These are phyloP conservation scores for Metschnikowia orientalis DNA, from an alignment of 805 yeast species.

Conservation along the genomic window DNA sequence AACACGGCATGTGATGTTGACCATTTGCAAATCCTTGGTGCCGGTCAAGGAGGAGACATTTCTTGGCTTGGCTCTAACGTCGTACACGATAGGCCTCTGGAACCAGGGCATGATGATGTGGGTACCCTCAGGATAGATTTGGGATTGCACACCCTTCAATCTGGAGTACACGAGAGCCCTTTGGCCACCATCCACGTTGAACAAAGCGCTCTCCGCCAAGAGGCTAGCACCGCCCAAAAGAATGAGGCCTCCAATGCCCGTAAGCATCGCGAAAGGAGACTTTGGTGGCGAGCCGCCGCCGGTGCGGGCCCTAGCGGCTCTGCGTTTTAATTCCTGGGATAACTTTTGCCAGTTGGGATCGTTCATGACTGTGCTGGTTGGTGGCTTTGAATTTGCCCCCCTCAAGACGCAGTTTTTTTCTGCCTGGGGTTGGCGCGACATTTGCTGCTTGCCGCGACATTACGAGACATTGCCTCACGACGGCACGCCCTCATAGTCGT, in stretches of 20 bases:
- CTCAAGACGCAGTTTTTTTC: slow-evolving; percentile 4
- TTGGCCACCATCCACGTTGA: slow-evolving; percentile 95
- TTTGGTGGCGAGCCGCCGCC: slow-evolving; percentile 29
- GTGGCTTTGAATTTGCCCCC: slow-evolving; percentile 5
- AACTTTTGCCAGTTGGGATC: slow-evolving; percentile 40
- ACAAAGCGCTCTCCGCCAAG: slow-evolving; percentile 34
- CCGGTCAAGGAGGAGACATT: slow-evolving; percentile 93
- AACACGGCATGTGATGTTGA: slow-evolving; percentile 97
- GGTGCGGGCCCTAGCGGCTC: slow-evolving; percentile 23
- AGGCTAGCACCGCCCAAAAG: slow-evolving; percentile 38
- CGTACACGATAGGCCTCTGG: slow-evolving; percentile 84
- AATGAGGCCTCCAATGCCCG: slow-evolving; percentile 40
- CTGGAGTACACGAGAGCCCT: slow-evolving; percentile 93
- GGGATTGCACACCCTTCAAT: slow-evolving; percentile 75
- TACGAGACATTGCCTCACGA: slow-evolving; percentile 34
- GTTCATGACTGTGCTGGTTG: slow-evolving; percentile 27
- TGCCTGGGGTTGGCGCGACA: slow-evolving; percentile 5
- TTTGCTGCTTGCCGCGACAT: slow-evolving; percentile 3
- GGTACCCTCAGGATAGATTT: slow-evolving; percentile 88
- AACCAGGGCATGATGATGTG: slow-evolving; percentile 94
- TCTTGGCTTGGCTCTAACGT: slow-evolving; percentile 93
- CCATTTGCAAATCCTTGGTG: slow-evolving; percentile 98
- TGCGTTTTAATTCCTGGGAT: slow-evolving; percentile 39
- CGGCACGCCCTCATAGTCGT: slow-evolving; percentile 86
- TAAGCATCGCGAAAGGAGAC: slow-evolving; percentile 35